Percentiles rank a stretch among this genome's conserved stretches.
phyloP scores from a whole-genome alignment of 2,329 filamentous ascomycete species.

The Phialophora verrucosa region DNA sequence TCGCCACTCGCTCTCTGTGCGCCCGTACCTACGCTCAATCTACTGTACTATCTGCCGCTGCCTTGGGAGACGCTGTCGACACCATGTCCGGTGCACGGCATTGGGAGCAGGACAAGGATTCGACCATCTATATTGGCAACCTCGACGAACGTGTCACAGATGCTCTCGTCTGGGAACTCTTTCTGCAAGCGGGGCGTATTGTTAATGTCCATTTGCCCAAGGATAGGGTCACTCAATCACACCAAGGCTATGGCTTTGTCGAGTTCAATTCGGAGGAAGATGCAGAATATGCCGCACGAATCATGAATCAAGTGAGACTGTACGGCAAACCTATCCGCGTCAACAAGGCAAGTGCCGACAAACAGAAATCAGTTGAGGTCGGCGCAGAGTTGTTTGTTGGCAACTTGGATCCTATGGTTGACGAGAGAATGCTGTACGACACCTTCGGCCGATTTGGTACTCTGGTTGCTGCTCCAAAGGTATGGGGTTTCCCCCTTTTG shows the following conservation, averaged over 20 bases:
- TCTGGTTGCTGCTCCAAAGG: slow-evolving; percentile 83
- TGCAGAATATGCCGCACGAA: slow-evolving; percentile 93
- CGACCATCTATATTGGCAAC: slow-evolving; percentile 97
- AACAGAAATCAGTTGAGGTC: slow-evolving; percentile 90
- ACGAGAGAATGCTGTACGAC: slow-evolving; percentile 95
- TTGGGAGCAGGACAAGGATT: slow-evolving; percentile 98
- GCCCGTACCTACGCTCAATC: not conserved
- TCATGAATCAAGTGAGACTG: slow-evolving; percentile 94
- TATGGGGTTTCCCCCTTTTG: slow-evolving; percentile 47
- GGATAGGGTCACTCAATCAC: slow-evolving; percentile 93
- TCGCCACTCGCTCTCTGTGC: not conserved
- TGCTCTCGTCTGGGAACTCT: slow-evolving; percentile 92
- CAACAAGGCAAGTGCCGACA: slow-evolving; percentile 92
- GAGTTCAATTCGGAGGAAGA: slow-evolving; percentile 96
- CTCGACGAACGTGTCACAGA: slow-evolving; percentile 95
- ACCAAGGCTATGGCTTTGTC: slow-evolving; percentile 98
- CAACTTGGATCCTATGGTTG: slow-evolving; percentile 91
- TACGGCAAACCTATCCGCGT: slow-evolving; percentile 95
- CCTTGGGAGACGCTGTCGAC: slow-evolving; percentile 9
- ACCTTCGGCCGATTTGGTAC: slow-evolving; percentile 92
- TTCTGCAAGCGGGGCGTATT: slow-evolving; percentile 96
- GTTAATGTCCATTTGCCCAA: slow-evolving; percentile 98
- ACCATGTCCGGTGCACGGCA: slow-evolving; percentile 74
- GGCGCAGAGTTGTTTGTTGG: slow-evolving; percentile 97
- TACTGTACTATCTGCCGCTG: not conserved